Conservation (phyloP, 768 basidiomycete species). For the Lanmaoa rubissima region DNA sequence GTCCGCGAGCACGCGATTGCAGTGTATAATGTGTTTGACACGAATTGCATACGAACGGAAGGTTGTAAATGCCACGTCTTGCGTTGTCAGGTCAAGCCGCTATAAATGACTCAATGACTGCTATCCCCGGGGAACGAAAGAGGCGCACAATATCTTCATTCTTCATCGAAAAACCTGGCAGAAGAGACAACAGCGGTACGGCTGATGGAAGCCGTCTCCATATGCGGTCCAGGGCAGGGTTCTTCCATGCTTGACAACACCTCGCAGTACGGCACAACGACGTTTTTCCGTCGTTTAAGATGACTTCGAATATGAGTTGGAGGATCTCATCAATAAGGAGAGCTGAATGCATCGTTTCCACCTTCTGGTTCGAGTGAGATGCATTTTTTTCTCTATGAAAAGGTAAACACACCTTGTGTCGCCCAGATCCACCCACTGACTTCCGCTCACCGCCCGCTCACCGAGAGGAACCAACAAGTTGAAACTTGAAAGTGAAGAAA, state of each 20-base stretch:
- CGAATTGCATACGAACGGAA: slow-evolving; percentile 26
- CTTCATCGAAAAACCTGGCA: slow-evolving; percentile 19
- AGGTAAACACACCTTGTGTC: slow-evolving; percentile 5
- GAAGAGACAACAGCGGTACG: slow-evolving; percentile 40
- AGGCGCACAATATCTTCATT: slow-evolving; percentile 13
- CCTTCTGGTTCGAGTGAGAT: background rate
- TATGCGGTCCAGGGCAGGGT: slow-evolving; percentile 46
- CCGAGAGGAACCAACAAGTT: background rate
- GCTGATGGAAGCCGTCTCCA: slow-evolving; percentile 45
- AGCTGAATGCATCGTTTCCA: slow-evolving; percentile 39
- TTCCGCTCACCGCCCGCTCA: background rate
- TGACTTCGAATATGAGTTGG: slow-evolving; percentile 39
- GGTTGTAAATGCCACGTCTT: background rate
- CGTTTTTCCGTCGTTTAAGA: slow-evolving; percentile 26
- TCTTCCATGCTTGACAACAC: slow-evolving; percentile 46
- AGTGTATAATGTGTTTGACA: slow-evolving; percentile 24
- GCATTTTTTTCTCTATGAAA: background rate
- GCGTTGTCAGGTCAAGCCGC: slow-evolving; percentile 8
- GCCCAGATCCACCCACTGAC: background rate
- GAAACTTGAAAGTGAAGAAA: background rate
- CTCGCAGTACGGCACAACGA: slow-evolving; percentile 39
- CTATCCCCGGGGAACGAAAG: background rate
- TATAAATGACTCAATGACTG: slow-evolving; percentile 4
- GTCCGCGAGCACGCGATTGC: slow-evolving; percentile 16
- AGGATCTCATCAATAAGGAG: slow-evolving; percentile 52